Evolutionary conservation across 176 grass and related monocot genomes (phyloP), one percentile per base, ranked within the genome.

Genomic region (Thalia dealbata): DNA sequence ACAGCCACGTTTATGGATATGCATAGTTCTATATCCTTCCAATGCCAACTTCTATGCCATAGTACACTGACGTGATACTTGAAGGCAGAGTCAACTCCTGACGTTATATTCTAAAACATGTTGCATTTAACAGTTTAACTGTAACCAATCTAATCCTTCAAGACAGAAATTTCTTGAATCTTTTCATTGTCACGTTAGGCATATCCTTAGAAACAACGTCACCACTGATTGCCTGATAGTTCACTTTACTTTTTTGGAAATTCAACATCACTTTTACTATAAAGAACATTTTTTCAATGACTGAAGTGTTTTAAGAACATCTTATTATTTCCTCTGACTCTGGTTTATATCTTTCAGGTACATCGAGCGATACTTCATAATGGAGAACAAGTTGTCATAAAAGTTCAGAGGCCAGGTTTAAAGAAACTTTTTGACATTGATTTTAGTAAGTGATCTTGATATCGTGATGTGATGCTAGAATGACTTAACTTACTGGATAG

Each of bases 381-480:
- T 45, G 89, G 92, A 38, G 92, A 96, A 74, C 87, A 78, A 78
- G 92, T 96, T 65, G 89, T 85, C 65, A 84, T 96, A 21, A 96
- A 96, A 85, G 86, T 96, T 82, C 92, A 96, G 71, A 75, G 92
- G 73, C 92, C 92, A 50, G 89, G 92, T 56, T 84, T 96, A 67
- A 96, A 73, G 83, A 96, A 86, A 78, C 89, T 96, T 80, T 96
- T 96, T 80, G 89, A 96, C 56, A 92, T 96, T 88, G 93, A 96
- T 86, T 82, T 96, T 65, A 88, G 93, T 96, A 90, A 86, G 89
- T 84, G 16, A 84, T 24, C 32, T 64, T 30, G 9, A 46, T 78
- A 55, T 63, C 38, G 0, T 12, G 76, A 66, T 42, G 75, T 44
- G 55, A 73, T 79, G 3, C 23, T 46, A 66, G 10, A 44, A 45